These are phyloP conservation scores for Ophiostoma ips DNA, from an alignment of 2,329 filamentous ascomycete genomes.

Conservation along the genomic window DNA sequence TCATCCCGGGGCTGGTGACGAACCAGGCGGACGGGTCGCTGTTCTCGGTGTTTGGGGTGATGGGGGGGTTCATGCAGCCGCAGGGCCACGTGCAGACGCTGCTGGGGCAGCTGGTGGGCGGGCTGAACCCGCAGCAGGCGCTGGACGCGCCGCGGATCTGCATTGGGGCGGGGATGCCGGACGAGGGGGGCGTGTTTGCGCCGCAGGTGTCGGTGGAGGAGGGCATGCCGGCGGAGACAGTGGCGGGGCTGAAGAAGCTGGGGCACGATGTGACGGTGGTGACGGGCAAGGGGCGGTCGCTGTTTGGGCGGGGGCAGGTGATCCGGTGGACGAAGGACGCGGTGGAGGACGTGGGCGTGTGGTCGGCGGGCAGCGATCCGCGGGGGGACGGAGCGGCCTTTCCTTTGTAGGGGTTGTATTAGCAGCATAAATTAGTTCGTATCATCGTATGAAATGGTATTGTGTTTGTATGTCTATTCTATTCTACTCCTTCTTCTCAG, in stretches of 20 bases:
- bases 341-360: constrained; percentile 55
- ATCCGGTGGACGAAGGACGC: constrained; percentile 63
- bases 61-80: constrained; percentile 98
- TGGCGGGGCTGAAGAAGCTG: constrained; percentile 50
- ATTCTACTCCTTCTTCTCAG: constrained; percentile 15
- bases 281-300: constrained; percentile 45
- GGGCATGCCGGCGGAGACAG: constrained; percentile 55
- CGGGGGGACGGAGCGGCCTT: constrained; percentile 67
- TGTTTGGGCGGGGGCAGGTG: constrained; percentile 80
- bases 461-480: not conserved
- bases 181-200: constrained; percentile 42
- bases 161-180: constrained; percentile 60
- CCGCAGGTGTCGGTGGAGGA: constrained; percentile 68
- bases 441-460: not conserved
- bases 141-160: constrained; percentile 87
- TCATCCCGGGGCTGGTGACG: constrained; percentile 86
- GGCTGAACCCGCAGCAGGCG: constrained; percentile 70
- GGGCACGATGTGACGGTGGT: constrained; percentile 64
- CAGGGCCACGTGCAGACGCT: constrained; percentile 92
- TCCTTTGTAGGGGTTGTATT: constrained; percentile 26
- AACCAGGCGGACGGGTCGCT: constrained; percentile 58
- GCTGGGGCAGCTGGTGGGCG: constrained; percentile 75
- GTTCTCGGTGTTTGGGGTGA: constrained; percentile 83
- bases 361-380: constrained; percentile 79
- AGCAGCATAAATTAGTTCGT: too few species aligned